Evolutionary conservation across 805 yeast genomes (phyloP).

Genomic region (Wickerhamomyces bisporus): DNA sequence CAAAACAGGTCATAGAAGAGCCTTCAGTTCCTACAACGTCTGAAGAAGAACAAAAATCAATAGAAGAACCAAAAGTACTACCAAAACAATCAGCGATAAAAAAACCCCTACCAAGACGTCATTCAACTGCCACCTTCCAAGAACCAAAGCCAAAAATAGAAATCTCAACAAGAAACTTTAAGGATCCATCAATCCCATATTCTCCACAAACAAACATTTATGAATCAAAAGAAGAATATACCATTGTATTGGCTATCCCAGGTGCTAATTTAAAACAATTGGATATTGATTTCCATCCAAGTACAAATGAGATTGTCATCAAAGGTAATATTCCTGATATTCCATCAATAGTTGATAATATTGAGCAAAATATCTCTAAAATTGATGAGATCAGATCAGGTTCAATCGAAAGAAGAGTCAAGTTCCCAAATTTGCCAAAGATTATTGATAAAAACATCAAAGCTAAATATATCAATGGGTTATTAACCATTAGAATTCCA

Average conservation of each 20-base stretch:
- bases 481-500: slow-evolving; percentile 48
- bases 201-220: slow-evolving; percentile 59
- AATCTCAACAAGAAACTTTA: slow-evolving; percentile 21
- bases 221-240: slow-evolving; percentile 40
- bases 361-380: slow-evolving; percentile 34
- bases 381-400: slow-evolving; percentile 54
- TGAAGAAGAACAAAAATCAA: too few species aligned
- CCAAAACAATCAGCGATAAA: too few species aligned
- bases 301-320: slow-evolving; percentile 46
- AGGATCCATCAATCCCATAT: slow-evolving; percentile 37
- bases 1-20: too few species aligned
- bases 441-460: slow-evolving; percentile 48
- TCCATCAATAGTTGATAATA: slow-evolving; percentile 21
- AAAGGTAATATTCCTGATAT: slow-evolving; percentile 37
- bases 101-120: slow-evolving; percentile 13
- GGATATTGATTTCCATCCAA: slow-evolving; percentile 55
- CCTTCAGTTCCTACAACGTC: too few species aligned
- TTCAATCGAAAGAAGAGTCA: slow-evolving; percentile 50
- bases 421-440: slow-evolving; percentile 48
- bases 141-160: slow-evolving; percentile 25
- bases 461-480: slow-evolving; percentile 50
- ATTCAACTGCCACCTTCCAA: slow-evolving; percentile 16
- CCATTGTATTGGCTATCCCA: slow-evolving; percentile 49
- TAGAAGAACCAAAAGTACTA: too few species aligned
- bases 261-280: slow-evolving; percentile 51